Evolutionary conservation across 768 basidiomycete genomes (phyloP).

Genomic region (Daedaleopsis sinensis): DNA sequence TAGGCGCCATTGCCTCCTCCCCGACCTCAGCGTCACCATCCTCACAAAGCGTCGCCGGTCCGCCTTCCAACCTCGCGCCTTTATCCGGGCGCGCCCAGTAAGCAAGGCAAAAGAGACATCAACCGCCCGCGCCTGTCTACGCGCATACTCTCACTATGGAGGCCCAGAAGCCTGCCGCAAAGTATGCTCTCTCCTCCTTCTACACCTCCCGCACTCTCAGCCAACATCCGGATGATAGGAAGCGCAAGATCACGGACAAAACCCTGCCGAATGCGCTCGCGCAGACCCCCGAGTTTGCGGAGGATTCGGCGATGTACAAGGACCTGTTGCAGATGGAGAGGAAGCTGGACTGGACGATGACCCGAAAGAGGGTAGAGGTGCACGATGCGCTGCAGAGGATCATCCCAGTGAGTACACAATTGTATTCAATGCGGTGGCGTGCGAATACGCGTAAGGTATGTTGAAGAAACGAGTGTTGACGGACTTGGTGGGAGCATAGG

Average conservation of each 20-base stretch:
- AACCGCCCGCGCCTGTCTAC: not conserved
- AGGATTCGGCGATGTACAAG: slow-evolving; percentile 86
- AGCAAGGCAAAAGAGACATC: not conserved
- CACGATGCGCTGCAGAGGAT: slow-evolving; percentile 83
- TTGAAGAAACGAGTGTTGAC: slow-evolving; percentile 1
- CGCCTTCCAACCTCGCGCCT: not conserved
- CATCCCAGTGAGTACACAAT: slow-evolving; percentile 55
- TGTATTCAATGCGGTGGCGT: not conserved
- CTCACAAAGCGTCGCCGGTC: not conserved
- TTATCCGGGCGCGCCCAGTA: not conserved
- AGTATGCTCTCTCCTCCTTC: slow-evolving; percentile 22
- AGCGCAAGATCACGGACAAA: slow-evolving; percentile 81
- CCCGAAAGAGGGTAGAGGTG: slow-evolving; percentile 86
- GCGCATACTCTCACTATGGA: slow-evolving; percentile 20
- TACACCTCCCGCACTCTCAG: slow-evolving; percentile 10
- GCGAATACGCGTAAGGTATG: too few relatives aligned
- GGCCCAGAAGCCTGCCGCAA: slow-evolving; percentile 24
- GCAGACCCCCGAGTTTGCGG: slow-evolving; percentile 72
- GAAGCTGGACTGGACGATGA: slow-evolving; percentile 94
- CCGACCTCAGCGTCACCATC: slow-evolving; percentile 1
- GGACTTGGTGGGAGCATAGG: slow-evolving; percentile 44
- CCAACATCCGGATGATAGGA: slow-evolving; percentile 44
- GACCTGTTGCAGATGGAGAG: slow-evolving; percentile 87
- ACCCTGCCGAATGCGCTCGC: slow-evolving; percentile 75
- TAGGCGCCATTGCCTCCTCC: too few relatives aligned